Percentiles rank a stretch among this genome's conserved stretches.
phyloP scores from a whole-genome alignment of 2,329 filamentous ascomycete species.

The Monilinia polystroma region DNA sequence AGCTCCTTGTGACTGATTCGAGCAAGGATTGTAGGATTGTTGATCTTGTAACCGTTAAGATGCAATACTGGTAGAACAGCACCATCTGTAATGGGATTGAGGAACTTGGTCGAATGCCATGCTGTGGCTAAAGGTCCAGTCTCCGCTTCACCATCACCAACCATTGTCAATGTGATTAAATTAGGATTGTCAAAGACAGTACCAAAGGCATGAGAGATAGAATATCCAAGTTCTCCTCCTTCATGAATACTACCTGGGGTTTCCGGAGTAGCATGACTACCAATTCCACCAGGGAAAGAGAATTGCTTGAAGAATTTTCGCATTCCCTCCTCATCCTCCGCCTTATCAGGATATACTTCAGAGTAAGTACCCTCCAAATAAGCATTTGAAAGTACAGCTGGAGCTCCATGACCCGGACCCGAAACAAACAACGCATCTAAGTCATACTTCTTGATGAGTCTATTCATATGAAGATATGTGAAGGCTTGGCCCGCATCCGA shows the following conservation, averaged over 20 bases:
- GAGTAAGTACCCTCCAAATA: conserved; percentile 77
- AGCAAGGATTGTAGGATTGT: conserved; percentile 72
- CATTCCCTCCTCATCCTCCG: conserved; percentile 66
- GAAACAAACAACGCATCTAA: conserved; percentile 71
- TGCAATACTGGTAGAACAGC: conserved; percentile 76
- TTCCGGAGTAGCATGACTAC: conserved; percentile 75
- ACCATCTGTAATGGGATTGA: conserved; percentile 75
- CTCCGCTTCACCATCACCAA: conserved; percentile 79
- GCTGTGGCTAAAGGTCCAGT: conserved; percentile 75
- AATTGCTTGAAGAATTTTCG: conserved; percentile 79
- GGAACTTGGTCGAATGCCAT: conserved; percentile 81
- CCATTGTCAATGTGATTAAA: conserved; percentile 73
- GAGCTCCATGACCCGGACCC: conserved; percentile 75
- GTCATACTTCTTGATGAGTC: conserved; percentile 77
- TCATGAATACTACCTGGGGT: conserved; percentile 76
- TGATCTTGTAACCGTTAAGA: conserved; percentile 83
- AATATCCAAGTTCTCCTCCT: conserved; percentile 79
- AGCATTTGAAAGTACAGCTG: conserved; percentile 71
- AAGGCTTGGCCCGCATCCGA: conserved; percentile 79
- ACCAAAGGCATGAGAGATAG: conserved; percentile 75
- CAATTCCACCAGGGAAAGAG: conserved; percentile 77
- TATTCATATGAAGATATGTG: conserved; percentile 80
- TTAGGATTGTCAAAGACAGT: conserved; percentile 73
- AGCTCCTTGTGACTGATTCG: conserved; percentile 74
- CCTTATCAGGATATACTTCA: conserved; percentile 74